A percentile compares a stretch with the other conserved stretches of the same genome.
These are phyloP conservation scores for Halophytophthora polymorphica DNA, from an alignment of 352 stramenopile species.

Conservation along the genomic window DNA sequence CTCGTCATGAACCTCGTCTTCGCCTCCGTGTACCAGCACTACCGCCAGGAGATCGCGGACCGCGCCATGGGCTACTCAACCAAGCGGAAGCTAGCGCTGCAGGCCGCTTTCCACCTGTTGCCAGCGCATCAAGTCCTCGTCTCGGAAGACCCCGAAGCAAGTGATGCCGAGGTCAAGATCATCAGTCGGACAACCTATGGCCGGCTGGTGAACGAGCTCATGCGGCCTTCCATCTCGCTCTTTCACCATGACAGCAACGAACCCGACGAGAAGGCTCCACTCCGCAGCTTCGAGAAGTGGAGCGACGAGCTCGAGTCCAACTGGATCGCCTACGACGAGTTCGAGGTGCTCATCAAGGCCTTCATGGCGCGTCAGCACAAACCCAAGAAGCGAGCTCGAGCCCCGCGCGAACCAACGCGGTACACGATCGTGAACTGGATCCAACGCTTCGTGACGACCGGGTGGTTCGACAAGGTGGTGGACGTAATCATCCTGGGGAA, in stretches of 20 bases:
- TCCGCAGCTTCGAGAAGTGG: slow-evolving; percentile 4
- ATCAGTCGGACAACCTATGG: slow-evolving; percentile 28
- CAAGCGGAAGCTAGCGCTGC: slow-evolving; percentile 43
- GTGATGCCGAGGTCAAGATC: slow-evolving; percentile 17
- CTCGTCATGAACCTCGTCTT: slow-evolving; percentile 83
- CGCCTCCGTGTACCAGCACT: slow-evolving; percentile 70
- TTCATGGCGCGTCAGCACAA: slow-evolving; percentile 22
- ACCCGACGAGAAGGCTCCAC: not conserved
- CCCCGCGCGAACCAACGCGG: slow-evolving; percentile 11
- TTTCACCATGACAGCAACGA: slow-evolving; percentile 20
- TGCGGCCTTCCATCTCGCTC: slow-evolving; percentile 29
- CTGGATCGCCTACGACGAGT: slow-evolving; percentile 25
- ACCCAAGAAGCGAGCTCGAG: slow-evolving; percentile 2
- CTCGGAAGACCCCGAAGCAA: not conserved
- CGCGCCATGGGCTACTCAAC: slow-evolving; percentile 23
- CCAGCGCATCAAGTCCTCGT: slow-evolving; percentile 13
- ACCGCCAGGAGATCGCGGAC: slow-evolving; percentile 40
- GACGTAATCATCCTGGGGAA: slow-evolving; percentile 45
- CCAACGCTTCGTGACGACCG: slow-evolving; percentile 19
- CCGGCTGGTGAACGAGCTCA: slow-evolving; percentile 22
- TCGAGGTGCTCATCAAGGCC: slow-evolving; percentile 26
- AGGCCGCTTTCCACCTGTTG: slow-evolving; percentile 44
- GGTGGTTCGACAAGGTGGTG: slow-evolving; percentile 35
- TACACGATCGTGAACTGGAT: slow-evolving; percentile 23
- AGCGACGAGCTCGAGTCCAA: slow-evolving; percentile 15